Conservation (phyloP, 2,329 filamentous ascomycete genomes). For the Stachybotrys chlorohalonatus region DNA sequence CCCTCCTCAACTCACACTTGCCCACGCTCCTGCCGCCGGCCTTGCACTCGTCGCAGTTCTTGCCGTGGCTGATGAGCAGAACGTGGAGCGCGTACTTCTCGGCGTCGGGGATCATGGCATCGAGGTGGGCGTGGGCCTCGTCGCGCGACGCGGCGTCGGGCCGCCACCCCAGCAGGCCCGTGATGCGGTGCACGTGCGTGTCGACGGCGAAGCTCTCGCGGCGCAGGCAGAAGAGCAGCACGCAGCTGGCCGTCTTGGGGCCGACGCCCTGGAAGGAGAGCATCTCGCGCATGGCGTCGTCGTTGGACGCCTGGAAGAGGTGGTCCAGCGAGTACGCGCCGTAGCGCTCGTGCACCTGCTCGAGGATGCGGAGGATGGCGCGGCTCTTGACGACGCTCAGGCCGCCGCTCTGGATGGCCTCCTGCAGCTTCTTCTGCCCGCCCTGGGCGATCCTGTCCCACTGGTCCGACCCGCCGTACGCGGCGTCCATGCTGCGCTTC, state of each 20-base stretch:
- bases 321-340: slow-evolving; percentile 39
- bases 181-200: slow-evolving; percentile 42
- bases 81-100: slow-evolving; percentile 43
- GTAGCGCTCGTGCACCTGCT: slow-evolving; percentile 45
- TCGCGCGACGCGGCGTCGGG: slow-evolving; percentile 30
- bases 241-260: slow-evolving; percentile 45
- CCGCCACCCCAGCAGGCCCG: slow-evolving; percentile 39
- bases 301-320: slow-evolving; percentile 30
- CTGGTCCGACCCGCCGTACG: slow-evolving; percentile 31
- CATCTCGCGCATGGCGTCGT: slow-evolving; percentile 40
- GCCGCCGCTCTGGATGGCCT: slow-evolving; percentile 63
- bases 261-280: slow-evolving; percentile 42
- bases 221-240: slow-evolving; percentile 40
- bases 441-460: slow-evolving; percentile 33
- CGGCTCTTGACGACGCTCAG: slow-evolving; percentile 64
- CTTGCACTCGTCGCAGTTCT: slow-evolving; percentile 33
- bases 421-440: slow-evolving; percentile 29
- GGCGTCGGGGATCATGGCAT: slow-evolving; percentile 34
- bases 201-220: slow-evolving; percentile 42
- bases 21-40: slow-evolving; percentile 31
- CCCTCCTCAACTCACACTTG: slow-evolving; percentile 29
- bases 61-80: slow-evolving; percentile 38
- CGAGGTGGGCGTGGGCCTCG: slow-evolving; percentile 40
- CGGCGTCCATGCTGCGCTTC: slow-evolving; percentile 34
- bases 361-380: slow-evolving; percentile 60